These are phyloP conservation scores for Fusarium equiseti DNA, from an alignment of 2,329 filamentous ascomycete species.

Conservation along the genomic window DNA sequence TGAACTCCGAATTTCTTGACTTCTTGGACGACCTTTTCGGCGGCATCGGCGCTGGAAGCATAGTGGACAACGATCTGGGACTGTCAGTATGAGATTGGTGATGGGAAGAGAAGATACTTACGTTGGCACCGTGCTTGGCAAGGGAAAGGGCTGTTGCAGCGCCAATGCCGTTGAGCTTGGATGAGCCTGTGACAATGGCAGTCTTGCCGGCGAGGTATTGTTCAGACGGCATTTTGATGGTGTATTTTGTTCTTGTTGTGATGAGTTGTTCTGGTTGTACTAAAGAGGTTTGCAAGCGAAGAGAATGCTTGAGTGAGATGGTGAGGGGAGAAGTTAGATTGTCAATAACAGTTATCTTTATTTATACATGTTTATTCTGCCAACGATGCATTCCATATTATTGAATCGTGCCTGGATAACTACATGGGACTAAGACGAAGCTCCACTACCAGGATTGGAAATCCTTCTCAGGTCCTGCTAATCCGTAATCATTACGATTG, in stretches of 20 bases:
- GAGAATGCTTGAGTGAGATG: not conserved
- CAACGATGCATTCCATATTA: not conserved
- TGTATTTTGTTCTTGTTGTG: not conserved
- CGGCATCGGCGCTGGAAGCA: not conserved
- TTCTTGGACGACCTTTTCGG: not conserved
- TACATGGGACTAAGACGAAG: too few species aligned
- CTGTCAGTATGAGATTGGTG: not conserved
- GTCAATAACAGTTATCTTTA: not conserved
- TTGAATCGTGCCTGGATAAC: too few species aligned
- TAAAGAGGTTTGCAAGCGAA: not conserved
- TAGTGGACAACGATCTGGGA: not conserved
- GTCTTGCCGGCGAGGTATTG: conserved; percentile 43
- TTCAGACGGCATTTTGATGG: conserved; percentile 30
- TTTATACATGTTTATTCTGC: not conserved
- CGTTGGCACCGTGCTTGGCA: conserved; percentile 15
- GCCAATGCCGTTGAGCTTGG: conserved; percentile 7
- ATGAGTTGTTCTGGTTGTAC: not conserved
- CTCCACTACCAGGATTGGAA: not conserved
- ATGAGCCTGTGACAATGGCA: conserved; percentile 44
- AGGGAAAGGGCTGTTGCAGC: conserved; percentile 6
- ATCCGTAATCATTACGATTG: not conserved
- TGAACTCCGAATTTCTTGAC: conserved; percentile 1
- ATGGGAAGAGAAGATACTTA: accelerated
- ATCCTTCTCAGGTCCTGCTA: not conserved
- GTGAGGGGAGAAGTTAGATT: not conserved